Percentiles rank a stretch among this genome's conserved stretches.
These are phyloP conservation scores for Colletotrichum phormii DNA, from an alignment of 2,329 filamentous ascomycete species.

Conservation along the genomic window DNA sequence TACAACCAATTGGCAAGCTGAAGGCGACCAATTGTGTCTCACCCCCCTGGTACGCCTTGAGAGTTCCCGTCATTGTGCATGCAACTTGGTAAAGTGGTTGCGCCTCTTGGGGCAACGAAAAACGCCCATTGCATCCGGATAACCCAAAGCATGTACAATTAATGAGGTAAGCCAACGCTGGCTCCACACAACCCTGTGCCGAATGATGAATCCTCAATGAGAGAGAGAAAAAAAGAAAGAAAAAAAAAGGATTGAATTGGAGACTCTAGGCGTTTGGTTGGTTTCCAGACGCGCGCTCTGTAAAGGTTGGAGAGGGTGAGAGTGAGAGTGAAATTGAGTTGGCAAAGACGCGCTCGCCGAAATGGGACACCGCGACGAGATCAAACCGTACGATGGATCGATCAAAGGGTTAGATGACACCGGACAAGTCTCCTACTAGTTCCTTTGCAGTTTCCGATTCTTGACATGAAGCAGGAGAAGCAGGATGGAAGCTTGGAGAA, in stretches of 20 bases:
- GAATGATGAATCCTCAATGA: too few species aligned
- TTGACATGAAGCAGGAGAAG: background rate
- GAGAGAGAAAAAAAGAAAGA: too few species aligned
- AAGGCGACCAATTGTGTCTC: background rate
- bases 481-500: background rate
- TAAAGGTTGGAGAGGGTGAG: background rate
- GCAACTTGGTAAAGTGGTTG: background rate
- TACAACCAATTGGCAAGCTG: background rate
- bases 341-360: conserved; percentile 8
- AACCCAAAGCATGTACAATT: background rate
- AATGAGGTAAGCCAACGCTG: background rate
- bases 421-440: background rate
- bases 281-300: background rate
- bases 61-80: conserved; percentile 16
- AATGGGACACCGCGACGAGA: background rate
- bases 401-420: conserved; percentile 13
- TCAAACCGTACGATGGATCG: conserved; percentile 1
- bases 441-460: background rate
- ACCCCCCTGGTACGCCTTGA: background rate
- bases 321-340: background rate
- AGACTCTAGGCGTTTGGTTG: background rate
- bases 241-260: background rate
- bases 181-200: background rate
- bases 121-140: background rate
- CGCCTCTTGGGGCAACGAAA: background rate